phyloP scores from a whole-genome alignment of 2,329 filamentous ascomycete species.

The Sclerotinia nivalis region DNA sequence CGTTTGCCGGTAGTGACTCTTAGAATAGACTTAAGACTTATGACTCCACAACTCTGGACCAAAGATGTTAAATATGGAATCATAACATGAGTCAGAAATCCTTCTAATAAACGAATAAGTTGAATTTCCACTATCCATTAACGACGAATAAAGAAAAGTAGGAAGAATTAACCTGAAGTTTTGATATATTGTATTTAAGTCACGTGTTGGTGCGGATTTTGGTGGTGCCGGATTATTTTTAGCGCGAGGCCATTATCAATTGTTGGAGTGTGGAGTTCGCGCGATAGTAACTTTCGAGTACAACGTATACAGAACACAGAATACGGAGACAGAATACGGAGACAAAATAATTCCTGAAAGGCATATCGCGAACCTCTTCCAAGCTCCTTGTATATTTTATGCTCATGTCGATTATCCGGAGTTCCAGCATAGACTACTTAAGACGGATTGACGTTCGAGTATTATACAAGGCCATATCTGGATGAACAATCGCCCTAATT shows the following conservation, averaged over 20 bases:
- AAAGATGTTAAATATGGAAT: background rate
- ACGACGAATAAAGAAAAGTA: background rate
- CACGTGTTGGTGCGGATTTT: background rate
- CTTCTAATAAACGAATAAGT: background rate
- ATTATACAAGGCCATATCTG: slow-evolving; percentile 15
- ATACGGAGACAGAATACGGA: background rate
- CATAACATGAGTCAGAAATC: background rate
- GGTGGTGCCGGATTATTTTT: slow-evolving; percentile 17
- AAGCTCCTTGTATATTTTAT: slow-evolving; percentile 17
- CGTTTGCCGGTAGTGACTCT: slow-evolving; percentile 26
- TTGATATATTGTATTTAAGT: background rate
- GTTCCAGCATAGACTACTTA: slow-evolving; percentile 11
- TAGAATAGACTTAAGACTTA: slow-evolving; percentile 4
- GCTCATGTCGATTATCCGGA: slow-evolving; percentile 30
- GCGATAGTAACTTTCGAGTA: slow-evolving; percentile 1
- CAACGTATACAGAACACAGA: background rate
- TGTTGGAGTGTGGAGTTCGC: background rate
- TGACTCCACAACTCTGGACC: slow-evolving; percentile 10
- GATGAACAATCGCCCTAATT: slow-evolving; percentile 14
- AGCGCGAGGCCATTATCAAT: slow-evolving; percentile 15
- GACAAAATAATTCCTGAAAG: background rate
- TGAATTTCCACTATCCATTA: background rate
- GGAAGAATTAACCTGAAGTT: background rate
- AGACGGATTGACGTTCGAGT: slow-evolving; percentile 20
- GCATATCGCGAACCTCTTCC: background rate